Base-by-base conservation (phyloP, 2,329 filamentous ascomycete genomes). In the Venturia nashicola region DNA sequence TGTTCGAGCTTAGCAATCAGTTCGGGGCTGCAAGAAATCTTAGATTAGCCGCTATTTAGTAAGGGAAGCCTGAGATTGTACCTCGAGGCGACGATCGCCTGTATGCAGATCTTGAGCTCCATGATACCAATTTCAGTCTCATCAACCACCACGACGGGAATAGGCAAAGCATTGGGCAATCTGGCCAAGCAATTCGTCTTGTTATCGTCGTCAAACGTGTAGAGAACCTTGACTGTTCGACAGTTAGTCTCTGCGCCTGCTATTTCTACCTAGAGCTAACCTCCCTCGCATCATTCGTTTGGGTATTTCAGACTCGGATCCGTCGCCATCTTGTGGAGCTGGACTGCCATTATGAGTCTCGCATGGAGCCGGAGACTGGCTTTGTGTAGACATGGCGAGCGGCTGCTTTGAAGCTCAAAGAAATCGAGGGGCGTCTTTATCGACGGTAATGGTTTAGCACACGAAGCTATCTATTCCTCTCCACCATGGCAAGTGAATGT, bases 201-300 rank as follows among this genome's bases (percentile, higher is more conserved):
- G 77, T 86, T 88, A 68, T 93, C 87, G 72, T 87, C 86, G 74
- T 97, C 92, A 77, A 97, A 97, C 40, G 91, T 96, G 77, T 97
- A 99, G 66, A 96, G 86, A 61, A 97, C 89, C 81, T 97, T 97
- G 76, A 97, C 92, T 96, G 75, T 68, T 68, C n/a, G 12, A 36
- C 3, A 7, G 16, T 62, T 39, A 62, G 43, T 32, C 12, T 36
- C 43, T 11, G 16, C 3, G 9, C 36, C 11, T 27, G 14, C 27
- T 16, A 14, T 39, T 7, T 27, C 18, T 20, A 18, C 44, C 42
- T 62, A 3, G 12, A 39, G 14, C 34, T n/a, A 16, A n/a, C 61
- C 27, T 63, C 59, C 61, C 61, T 63, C 61, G 44, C 61, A 63
- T 63, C 36, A 63, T 57, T n/a, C 48, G 44, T 36, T 51, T 54